Percentiles rank a stretch among this genome's conserved stretches.
Conservation (phyloP, 1,139 yeast genomes). For the Blastobotrys proliferans region DNA sequence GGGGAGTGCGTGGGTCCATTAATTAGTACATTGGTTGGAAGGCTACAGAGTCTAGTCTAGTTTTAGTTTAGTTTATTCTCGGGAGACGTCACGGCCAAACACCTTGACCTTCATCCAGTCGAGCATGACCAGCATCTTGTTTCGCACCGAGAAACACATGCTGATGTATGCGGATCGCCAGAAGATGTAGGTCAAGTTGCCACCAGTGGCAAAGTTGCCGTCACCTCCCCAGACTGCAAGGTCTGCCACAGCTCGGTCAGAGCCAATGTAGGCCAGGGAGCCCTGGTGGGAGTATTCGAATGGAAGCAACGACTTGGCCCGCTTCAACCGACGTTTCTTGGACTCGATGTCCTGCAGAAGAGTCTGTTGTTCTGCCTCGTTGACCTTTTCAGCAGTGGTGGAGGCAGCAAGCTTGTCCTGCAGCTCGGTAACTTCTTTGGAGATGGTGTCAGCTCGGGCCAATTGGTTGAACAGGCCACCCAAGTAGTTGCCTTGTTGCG, state of each 20-base stretch:
- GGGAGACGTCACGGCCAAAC: conserved; percentile 75
- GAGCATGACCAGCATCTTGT: conserved; percentile 74
- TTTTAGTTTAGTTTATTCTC: conserved; percentile 36
- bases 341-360: conserved; percentile 37
- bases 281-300: conserved; percentile 63
- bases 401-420: conserved; percentile 39
- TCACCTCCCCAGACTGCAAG: conserved; percentile 77
- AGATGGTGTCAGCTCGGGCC: conserved; percentile 62
- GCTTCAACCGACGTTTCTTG: conserved; percentile 40
- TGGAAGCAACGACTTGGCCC: conserved; percentile 71
- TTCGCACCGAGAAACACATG: conserved; percentile 87
- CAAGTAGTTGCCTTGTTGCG: conserved; percentile 86
- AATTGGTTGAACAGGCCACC: conserved; percentile 66
- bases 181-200: conserved; percentile 80
- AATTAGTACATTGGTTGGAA: too few relatives aligned
- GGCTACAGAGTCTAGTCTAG: too few relatives aligned
- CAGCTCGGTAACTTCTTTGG: conserved; percentile 40
- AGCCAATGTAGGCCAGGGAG: conserved; percentile 67
- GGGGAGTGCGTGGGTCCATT: too few relatives aligned
- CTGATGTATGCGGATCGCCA: conserved; percentile 93
- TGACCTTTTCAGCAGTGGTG: conserved; percentile 32
- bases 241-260: conserved; percentile 92
- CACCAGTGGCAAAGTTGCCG: conserved; percentile 80
- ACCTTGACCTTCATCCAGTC: conserved; percentile 86
- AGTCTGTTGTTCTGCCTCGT: conserved; percentile 32